Evolutionary conservation across 495 filamentous ascomycete species (phyloP).

Genomic region (Xylaria venustula): DNA sequence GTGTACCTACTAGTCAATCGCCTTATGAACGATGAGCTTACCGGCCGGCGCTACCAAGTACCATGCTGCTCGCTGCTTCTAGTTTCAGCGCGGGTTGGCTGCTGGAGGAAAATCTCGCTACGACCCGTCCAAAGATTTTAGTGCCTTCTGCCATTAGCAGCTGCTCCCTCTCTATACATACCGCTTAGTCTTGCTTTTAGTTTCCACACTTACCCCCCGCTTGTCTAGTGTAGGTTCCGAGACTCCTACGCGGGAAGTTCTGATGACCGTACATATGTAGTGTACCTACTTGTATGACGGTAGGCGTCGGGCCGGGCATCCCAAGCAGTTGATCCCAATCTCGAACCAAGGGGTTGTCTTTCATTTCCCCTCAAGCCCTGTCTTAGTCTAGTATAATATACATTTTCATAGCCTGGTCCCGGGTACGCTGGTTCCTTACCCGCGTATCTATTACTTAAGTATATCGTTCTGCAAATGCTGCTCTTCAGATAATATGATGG

Average conservation of each 20-base stretch:
- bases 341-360: background rate
- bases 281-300: background rate
- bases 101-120: background rate
- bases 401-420: no score
- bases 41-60: conserved; percentile 4
- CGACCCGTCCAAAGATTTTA: background rate
- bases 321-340: conserved; percentile 6
- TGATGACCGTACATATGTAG: no score
- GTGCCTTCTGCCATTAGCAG: background rate
- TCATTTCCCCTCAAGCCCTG: background rate
- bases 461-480: background rate
- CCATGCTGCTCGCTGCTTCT: no score
- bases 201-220: background rate
- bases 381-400: no score
- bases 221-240: background rate
- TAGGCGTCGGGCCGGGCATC: conserved; percentile 6
- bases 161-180: background rate
- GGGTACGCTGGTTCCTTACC: background rate
- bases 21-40: background rate
- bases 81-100: background rate
- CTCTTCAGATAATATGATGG: background rate
- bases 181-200: no score
- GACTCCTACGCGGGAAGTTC: background rate
- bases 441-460: no score
- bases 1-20: background rate